Evolutionary conservation across 2,329 filamentous ascomycete species (phyloP).

Genomic region (Alternaria gaisen): DNA sequence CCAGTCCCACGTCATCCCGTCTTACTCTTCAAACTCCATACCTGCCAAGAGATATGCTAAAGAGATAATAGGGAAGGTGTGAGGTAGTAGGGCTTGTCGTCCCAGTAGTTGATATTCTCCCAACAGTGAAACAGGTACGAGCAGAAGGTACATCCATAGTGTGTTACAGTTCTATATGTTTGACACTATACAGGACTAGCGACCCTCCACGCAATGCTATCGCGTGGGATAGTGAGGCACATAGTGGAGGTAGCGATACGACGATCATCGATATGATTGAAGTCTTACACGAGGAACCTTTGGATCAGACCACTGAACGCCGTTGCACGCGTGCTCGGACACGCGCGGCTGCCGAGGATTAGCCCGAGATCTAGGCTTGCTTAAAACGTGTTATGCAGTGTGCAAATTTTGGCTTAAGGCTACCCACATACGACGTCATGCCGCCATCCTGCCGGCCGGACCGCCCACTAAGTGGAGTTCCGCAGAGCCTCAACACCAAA

Average conservation of each 20-base stretch:
- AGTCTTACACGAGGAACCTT: constrained; percentile 3
- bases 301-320: constrained; percentile 12
- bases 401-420: constrained; percentile 13
- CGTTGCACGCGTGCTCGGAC: constrained; percentile 12
- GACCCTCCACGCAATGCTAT: not conserved
- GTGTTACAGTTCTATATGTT: not conserved
- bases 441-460: constrained; percentile 13
- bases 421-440: constrained; percentile 19
- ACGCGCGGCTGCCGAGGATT: constrained; percentile 8
- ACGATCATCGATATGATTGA: constrained; percentile 5
- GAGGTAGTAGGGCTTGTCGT: not conserved
- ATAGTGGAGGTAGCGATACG: not conserved
- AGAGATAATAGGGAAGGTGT: not conserved
- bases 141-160: not conserved
- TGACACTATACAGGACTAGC: not conserved
- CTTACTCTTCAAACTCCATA: not conserved
- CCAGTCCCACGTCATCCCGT: not conserved
- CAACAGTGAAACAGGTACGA: not conserved
- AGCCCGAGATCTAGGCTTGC: not conserved
- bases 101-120: not conserved
- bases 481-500: constrained; percentile 32
- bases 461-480: constrained; percentile 28
- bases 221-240: constrained; percentile 1
- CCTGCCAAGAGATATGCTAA: not conserved
- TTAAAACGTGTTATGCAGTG: not conserved